phyloP scores from a whole-genome alignment of 2,329 filamentous ascomycete species.

The Fusarium begoniae region DNA sequence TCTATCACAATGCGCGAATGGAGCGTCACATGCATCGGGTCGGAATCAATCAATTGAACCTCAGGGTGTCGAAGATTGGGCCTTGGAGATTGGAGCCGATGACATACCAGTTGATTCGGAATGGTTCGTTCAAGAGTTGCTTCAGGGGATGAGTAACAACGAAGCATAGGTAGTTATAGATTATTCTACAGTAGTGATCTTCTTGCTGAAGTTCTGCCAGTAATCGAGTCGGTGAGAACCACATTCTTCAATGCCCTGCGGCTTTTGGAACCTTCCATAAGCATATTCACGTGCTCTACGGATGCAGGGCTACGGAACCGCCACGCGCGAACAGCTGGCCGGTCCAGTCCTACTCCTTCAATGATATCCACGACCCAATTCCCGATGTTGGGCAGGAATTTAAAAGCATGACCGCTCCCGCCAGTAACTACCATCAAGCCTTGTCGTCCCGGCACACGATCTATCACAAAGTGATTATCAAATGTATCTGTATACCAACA shows the following conservation, averaged over 20 bases:
- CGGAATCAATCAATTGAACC: not conserved
- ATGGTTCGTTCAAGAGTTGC: conserved; percentile 27
- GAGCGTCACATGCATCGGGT: not conserved
- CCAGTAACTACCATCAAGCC: conserved; percentile 21
- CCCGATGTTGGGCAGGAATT: conserved; percentile 39
- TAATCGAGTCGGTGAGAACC: not conserved
- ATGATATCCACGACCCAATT: conserved; percentile 12
- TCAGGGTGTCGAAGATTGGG: conserved; percentile 18
- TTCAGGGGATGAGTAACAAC: conserved; percentile 22
- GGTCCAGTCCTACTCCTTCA: not conserved
- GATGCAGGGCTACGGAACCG: not conserved
- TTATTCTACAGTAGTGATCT: not conserved
- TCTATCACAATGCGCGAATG: not conserved
- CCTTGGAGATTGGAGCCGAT: conserved; percentile 9
- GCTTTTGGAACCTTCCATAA: conserved; percentile 5
- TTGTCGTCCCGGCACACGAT: conserved; percentile 1
- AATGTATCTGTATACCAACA: conserved; percentile 53
- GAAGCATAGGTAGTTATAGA: not conserved
- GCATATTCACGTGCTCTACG: not conserved
- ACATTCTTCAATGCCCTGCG: conserved; percentile 12
- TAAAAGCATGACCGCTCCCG: conserved; percentile 23
- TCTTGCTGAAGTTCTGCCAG: not conserved
- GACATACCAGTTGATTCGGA: conserved; percentile 21
- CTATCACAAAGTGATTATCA: conserved; percentile 26
- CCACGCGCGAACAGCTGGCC: not conserved